Conservation (phyloP, 2,329 filamentous ascomycete genomes). For the Eutypa lata region DNA sequence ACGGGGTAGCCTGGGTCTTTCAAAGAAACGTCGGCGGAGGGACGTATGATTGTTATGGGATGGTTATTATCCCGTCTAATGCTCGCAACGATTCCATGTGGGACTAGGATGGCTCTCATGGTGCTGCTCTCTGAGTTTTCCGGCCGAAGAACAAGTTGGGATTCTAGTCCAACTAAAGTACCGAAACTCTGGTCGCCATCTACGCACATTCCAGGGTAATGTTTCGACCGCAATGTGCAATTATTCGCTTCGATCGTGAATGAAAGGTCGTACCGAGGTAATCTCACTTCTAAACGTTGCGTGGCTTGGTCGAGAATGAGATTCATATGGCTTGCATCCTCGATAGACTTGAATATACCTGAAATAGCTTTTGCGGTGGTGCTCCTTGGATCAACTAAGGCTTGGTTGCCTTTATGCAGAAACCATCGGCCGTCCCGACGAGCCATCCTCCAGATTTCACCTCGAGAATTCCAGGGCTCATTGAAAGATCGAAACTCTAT, state of each 20-base stretch:
- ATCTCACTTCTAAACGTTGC: slow-evolving; percentile 32
- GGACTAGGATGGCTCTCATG: slow-evolving; percentile 32
- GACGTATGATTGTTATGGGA: slow-evolving; percentile 3
- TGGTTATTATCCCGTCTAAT: not conserved
- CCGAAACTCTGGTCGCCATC: slow-evolving; percentile 43
- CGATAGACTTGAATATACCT: not conserved
- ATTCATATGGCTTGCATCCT: not conserved
- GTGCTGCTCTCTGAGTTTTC: slow-evolving; percentile 22
- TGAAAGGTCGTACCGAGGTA: slow-evolving; percentile 45
- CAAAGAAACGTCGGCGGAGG: slow-evolving; percentile 1
- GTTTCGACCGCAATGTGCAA: slow-evolving; percentile 37
- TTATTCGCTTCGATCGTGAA: slow-evolving; percentile 37
- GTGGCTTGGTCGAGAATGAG: not conserved
- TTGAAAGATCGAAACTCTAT: slow-evolving; percentile 1
- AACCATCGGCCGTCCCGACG: not conserved
- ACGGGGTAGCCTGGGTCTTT: slow-evolving; percentile 27
- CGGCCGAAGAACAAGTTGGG: slow-evolving; percentile 43
- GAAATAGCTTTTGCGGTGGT: not conserved
- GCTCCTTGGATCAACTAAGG: not conserved
- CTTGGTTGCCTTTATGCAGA: not conserved
- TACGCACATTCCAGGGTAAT: slow-evolving; percentile 49
- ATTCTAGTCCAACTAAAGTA: slow-evolving; percentile 46
- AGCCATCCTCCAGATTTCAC: not conserved
- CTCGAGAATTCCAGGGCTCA: not conserved
- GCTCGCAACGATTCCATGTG: slow-evolving; percentile 28